Conservation (phyloP, 2,329 filamentous ascomycete genomes). For the Trichoderma cornu-damae region DNA sequence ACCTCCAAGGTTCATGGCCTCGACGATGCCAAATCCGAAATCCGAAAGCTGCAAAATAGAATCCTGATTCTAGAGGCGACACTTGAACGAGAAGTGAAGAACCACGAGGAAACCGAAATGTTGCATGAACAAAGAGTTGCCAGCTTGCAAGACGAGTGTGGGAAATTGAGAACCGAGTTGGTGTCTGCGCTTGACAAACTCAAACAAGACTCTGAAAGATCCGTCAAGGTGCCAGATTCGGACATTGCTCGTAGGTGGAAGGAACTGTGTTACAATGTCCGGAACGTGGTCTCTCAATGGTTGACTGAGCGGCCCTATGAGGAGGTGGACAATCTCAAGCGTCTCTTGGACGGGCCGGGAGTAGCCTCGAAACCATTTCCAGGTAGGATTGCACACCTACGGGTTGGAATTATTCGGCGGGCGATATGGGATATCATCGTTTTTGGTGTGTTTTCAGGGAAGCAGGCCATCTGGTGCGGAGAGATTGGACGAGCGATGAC, state of each 20-base stretch:
- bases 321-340: no score
- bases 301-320: background rate
- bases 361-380: no score
- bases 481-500: background rate
- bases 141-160: background rate
- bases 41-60: background rate
- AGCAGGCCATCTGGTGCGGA: background rate
- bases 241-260: background rate
- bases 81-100: background rate
- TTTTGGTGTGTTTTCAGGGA: background rate
- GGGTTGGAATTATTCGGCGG: background rate
- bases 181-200: background rate
- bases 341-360: no score
- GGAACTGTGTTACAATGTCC: background rate
- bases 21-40: background rate
- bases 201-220: background rate
- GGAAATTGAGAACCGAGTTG: background rate
- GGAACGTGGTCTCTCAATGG: background rate
- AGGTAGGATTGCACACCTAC: background rate
- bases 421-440: background rate
- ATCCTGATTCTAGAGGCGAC: background rate
- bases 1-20: background rate
- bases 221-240: background rate
- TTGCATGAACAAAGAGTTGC: background rate
- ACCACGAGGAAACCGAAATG: background rate